phyloP scores from a whole-genome alignment of 768 basidiomycete genomes.

The Ramaria sp. region DNA sequence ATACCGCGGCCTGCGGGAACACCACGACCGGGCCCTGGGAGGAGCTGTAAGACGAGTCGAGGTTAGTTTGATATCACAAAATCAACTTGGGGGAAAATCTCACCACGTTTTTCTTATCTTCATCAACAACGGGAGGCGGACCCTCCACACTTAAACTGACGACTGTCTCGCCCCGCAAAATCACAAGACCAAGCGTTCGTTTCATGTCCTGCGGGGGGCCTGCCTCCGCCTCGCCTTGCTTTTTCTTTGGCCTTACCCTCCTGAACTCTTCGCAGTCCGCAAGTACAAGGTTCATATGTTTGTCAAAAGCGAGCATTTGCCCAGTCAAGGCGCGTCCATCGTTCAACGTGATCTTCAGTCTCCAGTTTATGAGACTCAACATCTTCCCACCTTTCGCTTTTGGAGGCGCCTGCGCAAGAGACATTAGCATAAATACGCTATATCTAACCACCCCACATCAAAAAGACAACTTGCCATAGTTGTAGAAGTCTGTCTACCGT shows the following conservation, averaged over 20 bases:
- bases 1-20: conserved; percentile 96
- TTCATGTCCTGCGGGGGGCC: conserved; percentile 89
- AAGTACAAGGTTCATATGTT: conserved; percentile 98
- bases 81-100: conserved; percentile 17
- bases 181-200: conserved; percentile 90
- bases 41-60: conserved; percentile 39
- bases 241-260: conserved; percentile 86
- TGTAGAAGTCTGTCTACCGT: background rate
- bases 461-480: background rate
- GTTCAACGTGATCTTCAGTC: conserved; percentile 93
- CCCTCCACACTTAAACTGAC: conserved; percentile 94
- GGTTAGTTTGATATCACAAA: conserved; percentile 10
- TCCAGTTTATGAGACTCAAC: conserved; percentile 95
- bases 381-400: conserved; percentile 98
- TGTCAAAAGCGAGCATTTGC: conserved; percentile 99
- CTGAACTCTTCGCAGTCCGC: conserved; percentile 98
- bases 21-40: conserved; percentile 85
- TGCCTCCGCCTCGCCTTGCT: conserved; percentile 61
- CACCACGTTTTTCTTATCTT: conserved; percentile 78
- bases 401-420: conserved; percentile 64
- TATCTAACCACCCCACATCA: background rate
- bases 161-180: conserved; percentile 91
- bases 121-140: conserved; percentile 83
- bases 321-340: conserved; percentile 93
- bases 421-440: background rate